Percentiles rank a stretch among this genome's conserved stretches.
Evolutionary conservation across 257 asterid genomes (phyloP).

Genomic region (Mitragyna speciosa): DNA sequence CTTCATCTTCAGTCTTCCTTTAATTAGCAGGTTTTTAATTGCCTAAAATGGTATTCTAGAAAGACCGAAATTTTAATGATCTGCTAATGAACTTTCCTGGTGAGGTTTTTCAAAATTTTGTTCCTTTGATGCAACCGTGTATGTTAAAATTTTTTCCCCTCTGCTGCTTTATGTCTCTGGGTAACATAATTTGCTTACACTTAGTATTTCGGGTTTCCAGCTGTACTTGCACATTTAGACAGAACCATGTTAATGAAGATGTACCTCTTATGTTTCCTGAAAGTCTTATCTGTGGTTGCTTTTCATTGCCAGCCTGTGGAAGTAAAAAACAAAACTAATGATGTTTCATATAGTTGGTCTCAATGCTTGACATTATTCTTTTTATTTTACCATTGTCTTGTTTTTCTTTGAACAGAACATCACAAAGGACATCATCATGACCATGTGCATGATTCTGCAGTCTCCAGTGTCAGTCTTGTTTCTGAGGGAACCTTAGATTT

Average conservation of each 20-base stretch:
- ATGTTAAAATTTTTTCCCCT: neutral
- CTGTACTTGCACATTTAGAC: neutral
- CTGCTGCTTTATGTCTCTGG: neutral
- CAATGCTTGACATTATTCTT: neutral
- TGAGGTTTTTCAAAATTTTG: neutral
- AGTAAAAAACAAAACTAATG: neutral
- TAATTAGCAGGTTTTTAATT: neutral
- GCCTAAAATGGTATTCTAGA: neutral
- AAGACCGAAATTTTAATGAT: neutral
- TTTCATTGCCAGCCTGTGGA: neutral
- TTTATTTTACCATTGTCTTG: neutral
- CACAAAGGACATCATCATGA: conserved; percentile 67
- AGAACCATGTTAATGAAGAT: neutral
- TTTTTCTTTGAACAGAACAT: conserved; percentile 44
- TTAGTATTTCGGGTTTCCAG: neutral
- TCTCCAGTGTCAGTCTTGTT: conserved; percentile 88
- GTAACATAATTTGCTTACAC: neutral
- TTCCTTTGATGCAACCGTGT: neutral
- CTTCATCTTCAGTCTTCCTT: neutral
- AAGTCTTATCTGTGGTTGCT: neutral
- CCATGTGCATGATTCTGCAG: conserved; percentile 81
- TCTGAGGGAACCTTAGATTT: conserved; percentile 88
- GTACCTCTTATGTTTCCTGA: neutral
- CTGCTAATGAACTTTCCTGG: neutral
- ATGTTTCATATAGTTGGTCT: neutral